These are phyloP conservation scores for Leucocoprinus birnbaumii DNA, from an alignment of 768 basidiomycete genomes.

Conservation along the genomic window DNA sequence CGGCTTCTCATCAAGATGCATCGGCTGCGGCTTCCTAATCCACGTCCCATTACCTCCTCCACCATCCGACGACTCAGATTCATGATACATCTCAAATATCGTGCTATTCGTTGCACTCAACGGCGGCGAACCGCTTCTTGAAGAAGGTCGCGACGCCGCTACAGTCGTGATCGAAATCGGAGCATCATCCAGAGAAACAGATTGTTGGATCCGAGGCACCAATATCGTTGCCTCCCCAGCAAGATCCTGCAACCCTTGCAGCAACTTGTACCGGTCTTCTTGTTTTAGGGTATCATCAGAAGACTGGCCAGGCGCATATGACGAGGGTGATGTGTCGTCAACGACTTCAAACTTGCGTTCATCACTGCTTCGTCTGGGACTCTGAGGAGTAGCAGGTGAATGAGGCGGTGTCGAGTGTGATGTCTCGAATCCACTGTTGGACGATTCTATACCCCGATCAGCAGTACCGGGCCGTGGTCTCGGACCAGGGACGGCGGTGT, in stretches of 20 bases:
- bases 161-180: conserved; percentile 9
- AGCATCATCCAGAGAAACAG: not conserved
- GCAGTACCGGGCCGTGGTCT: conserved; percentile 28
- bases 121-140: conserved; percentile 7
- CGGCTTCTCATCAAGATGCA: conserved; percentile 4
- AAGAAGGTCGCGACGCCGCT: conserved; percentile 7
- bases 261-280: conserved; percentile 26
- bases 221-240: conserved; percentile 24
- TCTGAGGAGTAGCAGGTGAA: conserved; percentile 57
- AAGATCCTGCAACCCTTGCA: conserved; percentile 18
- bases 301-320: conserved; percentile 14
- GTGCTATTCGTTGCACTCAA: conserved; percentile 2
- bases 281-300: conserved; percentile 28
- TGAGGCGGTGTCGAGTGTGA: conserved; percentile 50
- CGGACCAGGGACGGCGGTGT: conserved; percentile 18
- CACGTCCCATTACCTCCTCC: conserved; percentile 12
- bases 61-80: conserved; percentile 6
- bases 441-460: conserved; percentile 28
- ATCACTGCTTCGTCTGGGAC: conserved; percentile 26
- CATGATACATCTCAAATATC: conserved; percentile 11
- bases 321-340: conserved; percentile 20
- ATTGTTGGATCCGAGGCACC: conserved; percentile 6
- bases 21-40: conserved; percentile 1
- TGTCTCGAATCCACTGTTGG: conserved; percentile 39
- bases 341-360: conserved; percentile 13